Evolutionary conservation across 2,329 filamentous ascomycete species (phyloP).

Genomic region (Verticillium dahliae): DNA sequence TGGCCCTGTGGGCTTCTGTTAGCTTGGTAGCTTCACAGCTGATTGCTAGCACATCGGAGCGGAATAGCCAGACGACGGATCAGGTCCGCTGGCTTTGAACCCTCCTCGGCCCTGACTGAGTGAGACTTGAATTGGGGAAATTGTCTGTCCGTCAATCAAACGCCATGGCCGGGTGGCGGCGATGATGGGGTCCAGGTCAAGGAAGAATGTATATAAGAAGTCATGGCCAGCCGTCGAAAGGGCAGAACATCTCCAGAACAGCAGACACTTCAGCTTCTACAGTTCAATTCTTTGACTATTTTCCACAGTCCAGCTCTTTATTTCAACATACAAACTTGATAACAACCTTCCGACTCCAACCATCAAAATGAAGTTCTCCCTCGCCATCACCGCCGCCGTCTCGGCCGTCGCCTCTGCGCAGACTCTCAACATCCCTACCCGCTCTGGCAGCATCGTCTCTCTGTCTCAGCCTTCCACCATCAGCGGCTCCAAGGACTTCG

Average conservation of each 20-base stretch:
- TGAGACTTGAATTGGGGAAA: neutral
- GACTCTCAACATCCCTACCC: conserved; percentile 16
- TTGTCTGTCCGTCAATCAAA: neutral
- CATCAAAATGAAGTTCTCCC: neutral
- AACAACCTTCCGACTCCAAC: neutral
- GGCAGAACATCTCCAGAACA: neutral
- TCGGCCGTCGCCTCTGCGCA: conserved; percentile 10
- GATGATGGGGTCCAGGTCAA: neutral
- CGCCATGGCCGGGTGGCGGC: neutral
- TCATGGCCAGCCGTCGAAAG: neutral
- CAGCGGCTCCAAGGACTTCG: conserved; percentile 11
- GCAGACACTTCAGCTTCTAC: neutral
- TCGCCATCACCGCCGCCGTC: conserved; percentile 1
- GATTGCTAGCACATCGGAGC: neutral
- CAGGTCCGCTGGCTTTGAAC: neutral
- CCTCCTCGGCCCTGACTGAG: neutral
- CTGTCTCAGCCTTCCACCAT: conserved; percentile 12
- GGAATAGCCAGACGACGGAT: neutral
- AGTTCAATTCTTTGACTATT: conserved; percentile 1
- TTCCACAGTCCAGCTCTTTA: neutral
- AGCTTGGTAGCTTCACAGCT: too few relatives aligned
- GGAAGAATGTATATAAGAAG: neutral
- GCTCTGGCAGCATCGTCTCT: conserved; percentile 14
- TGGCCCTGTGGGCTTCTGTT: neutral
- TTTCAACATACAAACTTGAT: neutral